phyloP scores from a whole-genome alignment of 352 stramenopile species.

The Thalassiosira ordinaria region DNA sequence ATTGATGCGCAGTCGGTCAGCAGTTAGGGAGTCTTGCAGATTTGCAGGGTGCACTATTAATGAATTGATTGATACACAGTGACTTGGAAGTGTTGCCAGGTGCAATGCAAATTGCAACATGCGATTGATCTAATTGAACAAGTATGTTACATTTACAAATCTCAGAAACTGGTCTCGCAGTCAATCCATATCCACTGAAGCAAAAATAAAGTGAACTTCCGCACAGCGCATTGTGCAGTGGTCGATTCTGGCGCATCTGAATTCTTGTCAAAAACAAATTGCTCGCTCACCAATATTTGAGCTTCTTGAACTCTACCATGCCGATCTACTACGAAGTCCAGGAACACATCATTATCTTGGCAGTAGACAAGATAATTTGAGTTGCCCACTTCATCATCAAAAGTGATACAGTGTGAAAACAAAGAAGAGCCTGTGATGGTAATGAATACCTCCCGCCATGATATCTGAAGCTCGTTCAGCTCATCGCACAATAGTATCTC shows the following conservation, averaged over 20 bases:
- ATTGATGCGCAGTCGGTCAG: too few species aligned
- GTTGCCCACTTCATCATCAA: conserved; percentile 18
- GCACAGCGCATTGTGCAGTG: conserved; percentile 14
- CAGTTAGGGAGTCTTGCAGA: too few species aligned
- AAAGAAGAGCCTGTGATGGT: conserved; percentile 35
- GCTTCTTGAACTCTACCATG: conserved; percentile 21
- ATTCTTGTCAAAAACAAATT: conserved; percentile 20
- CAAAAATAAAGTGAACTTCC: conserved; percentile 50
- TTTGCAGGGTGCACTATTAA: too few species aligned
- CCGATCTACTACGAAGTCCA: conserved; percentile 42
- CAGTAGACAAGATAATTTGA: conserved; percentile 56
- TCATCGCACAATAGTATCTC: conserved; percentile 45
- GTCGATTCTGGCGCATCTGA: conserved; percentile 14
- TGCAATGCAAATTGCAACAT: too few species aligned
- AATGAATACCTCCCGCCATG: conserved; percentile 48
- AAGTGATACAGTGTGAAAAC: conserved; percentile 57
- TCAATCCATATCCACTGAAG: conserved; percentile 59
- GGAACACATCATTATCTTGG: conserved; percentile 46
- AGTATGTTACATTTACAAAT: too few species aligned
- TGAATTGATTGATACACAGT: too few species aligned
- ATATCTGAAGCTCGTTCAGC: conserved; percentile 44
- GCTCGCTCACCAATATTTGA: conserved; percentile 34
- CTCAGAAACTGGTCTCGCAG: conserved; percentile 9
- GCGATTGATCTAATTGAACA: too few species aligned
- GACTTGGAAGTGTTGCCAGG: too few species aligned